phyloP scores from a whole-genome alignment of 2,329 filamentous ascomycete species.

The Arthrocladium fulminans region DNA sequence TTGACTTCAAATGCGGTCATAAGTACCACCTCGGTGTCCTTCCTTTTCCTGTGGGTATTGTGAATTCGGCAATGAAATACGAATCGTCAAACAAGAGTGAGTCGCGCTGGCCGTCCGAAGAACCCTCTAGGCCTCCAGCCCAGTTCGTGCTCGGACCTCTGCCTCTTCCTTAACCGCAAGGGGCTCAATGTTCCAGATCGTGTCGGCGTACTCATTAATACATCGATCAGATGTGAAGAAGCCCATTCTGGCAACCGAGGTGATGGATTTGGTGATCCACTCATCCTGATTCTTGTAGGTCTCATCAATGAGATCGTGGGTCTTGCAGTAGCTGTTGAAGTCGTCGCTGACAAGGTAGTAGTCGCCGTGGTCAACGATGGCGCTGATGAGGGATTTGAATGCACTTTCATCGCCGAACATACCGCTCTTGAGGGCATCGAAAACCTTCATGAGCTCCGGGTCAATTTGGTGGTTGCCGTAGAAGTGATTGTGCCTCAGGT shows the following conservation, averaged over 20 bases:
- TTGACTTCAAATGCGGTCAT: too few species aligned
- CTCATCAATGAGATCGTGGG: constrained; percentile 82
- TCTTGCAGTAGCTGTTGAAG: constrained; percentile 89
- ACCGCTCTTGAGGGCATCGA: constrained; percentile 68
- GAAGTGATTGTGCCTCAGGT: constrained; percentile 80
- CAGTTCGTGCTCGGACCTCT: constrained; percentile 19
- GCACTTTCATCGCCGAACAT: constrained; percentile 70
- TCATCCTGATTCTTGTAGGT: constrained; percentile 85
- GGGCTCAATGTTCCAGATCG: constrained; percentile 94
- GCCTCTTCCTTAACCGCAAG: constrained; percentile 40
- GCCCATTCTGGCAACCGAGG: constrained; percentile 83
- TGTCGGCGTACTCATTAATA: constrained; percentile 95
- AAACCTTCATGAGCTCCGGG: constrained; percentile 67
- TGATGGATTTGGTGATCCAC: constrained; percentile 86
- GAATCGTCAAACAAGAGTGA: background rate
- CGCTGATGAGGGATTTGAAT: constrained; percentile 74
- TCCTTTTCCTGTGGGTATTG: too few species aligned
- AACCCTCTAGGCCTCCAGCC: constrained; percentile 16
- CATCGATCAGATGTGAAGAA: constrained; percentile 94
- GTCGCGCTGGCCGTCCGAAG: background rate
- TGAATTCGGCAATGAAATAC: background rate
- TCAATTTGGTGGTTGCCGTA: constrained; percentile 76
- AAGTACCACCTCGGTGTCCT: too few species aligned
- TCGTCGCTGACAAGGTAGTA: constrained; percentile 98
- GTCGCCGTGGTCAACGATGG: constrained; percentile 86